Evolutionary conservation across 1,284 basidiomycete species (phyloP).

Genomic region (Phellinidium pouzarii): DNA sequence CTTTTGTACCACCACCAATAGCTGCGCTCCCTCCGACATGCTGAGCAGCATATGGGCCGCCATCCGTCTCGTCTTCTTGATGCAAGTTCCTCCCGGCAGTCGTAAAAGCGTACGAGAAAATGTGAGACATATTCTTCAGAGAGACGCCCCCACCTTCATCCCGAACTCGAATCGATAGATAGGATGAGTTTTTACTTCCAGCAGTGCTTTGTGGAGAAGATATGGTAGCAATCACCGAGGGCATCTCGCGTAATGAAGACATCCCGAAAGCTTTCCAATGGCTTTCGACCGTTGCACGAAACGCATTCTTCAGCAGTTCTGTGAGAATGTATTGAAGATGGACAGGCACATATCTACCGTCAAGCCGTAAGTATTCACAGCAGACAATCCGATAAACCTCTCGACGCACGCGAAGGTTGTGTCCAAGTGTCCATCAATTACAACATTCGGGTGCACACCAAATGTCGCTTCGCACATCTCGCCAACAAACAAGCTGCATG

Average conservation of each 20-base stretch:
- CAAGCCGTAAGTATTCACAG: slow-evolving; percentile 2
- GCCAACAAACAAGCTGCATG: slow-evolving; percentile 75
- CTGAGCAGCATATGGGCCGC: slow-evolving; percentile 68
- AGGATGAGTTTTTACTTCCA: slow-evolving; percentile 34
- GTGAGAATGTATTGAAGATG: slow-evolving; percentile 88
- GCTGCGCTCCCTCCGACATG: slow-evolving; percentile 64
- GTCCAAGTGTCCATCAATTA: slow-evolving; percentile 62
- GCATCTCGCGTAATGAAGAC: slow-evolving; percentile 34
- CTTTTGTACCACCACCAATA: slow-evolving; percentile 32
- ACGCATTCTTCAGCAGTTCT: slow-evolving; percentile 84
- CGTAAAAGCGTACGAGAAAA: slow-evolving; percentile 90
- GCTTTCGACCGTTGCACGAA: slow-evolving; percentile 83
- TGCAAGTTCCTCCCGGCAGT: slow-evolving; percentile 42
- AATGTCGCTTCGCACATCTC: slow-evolving; percentile 85
- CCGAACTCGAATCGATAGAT: slow-evolving; percentile 72
- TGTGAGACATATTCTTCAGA: slow-evolving; percentile 63
- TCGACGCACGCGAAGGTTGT: slow-evolving; percentile 70
- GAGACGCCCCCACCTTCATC: slow-evolving; percentile 85
- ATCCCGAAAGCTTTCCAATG: slow-evolving; percentile 41
- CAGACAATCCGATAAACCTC: not conserved
- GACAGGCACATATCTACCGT: slow-evolving; percentile 74
- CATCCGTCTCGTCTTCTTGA: slow-evolving; percentile 41
- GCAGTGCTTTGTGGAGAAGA: slow-evolving; percentile 44
- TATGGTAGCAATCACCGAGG: slow-evolving; percentile 70
- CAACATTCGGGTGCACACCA: slow-evolving; percentile 59